These are phyloP conservation scores for Fusarium abutilonis DNA, from an alignment of 2,329 filamentous ascomycete genomes.

Conservation along the genomic window DNA sequence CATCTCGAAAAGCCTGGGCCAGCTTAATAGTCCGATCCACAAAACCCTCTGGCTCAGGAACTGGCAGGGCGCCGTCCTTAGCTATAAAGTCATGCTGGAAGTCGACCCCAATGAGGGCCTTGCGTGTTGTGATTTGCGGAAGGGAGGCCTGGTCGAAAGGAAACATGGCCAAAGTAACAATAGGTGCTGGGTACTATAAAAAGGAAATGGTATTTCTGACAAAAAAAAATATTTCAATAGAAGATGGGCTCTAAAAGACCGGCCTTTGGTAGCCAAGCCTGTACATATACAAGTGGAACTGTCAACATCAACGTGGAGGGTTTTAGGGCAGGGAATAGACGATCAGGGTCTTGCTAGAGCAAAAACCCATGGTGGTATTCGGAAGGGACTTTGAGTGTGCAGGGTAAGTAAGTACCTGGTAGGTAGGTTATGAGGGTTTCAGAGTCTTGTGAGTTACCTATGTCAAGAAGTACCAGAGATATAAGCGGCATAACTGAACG, in stretches of 20 bases:
- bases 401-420: slow-evolving; percentile 29
- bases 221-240: background rate
- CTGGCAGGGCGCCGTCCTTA: slow-evolving; percentile 71
- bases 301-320: slow-evolving; percentile 14
- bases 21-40: slow-evolving; percentile 73
- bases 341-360: slow-evolving; percentile 21
- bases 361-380: slow-evolving; percentile 31
- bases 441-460: background rate
- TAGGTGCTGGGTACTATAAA: background rate
- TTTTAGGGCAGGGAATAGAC: slow-evolving; percentile 26
- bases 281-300: slow-evolving; percentile 12
- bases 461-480: no score
- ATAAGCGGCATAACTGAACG: background rate
- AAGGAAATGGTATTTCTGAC: background rate
- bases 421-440: background rate
- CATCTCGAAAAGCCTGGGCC: slow-evolving; percentile 76
- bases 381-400: slow-evolving; percentile 5
- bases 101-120: slow-evolving; percentile 83
- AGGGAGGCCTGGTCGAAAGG: slow-evolving; percentile 65
- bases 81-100: slow-evolving; percentile 90
- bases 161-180: slow-evolving; percentile 56
- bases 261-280: slow-evolving; percentile 10
- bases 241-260: background rate
- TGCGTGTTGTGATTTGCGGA: slow-evolving; percentile 66
- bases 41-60: slow-evolving; percentile 71